phyloP scores from a whole-genome alignment of 2,329 filamentous ascomycete species.

The Coniochaeta pulveracea region DNA sequence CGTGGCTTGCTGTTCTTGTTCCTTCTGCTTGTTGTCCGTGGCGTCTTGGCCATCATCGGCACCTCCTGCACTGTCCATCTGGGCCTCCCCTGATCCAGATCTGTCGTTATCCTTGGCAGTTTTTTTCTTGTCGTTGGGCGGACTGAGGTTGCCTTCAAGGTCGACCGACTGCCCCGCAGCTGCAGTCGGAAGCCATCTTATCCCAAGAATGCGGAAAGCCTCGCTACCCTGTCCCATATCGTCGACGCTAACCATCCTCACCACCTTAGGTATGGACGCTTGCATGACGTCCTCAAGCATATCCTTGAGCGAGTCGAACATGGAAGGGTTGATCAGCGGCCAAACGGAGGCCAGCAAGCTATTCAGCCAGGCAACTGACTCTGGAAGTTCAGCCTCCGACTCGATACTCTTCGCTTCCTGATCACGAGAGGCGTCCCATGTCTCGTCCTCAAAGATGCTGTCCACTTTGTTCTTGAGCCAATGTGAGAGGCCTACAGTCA shows the following conservation, averaged over 20 bases:
- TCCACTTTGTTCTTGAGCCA: constrained; percentile 53
- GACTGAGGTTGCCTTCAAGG: constrained; percentile 44
- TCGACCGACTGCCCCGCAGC: constrained; percentile 53
- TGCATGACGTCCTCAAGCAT: constrained; percentile 74
- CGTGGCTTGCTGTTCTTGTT: constrained; percentile 22
- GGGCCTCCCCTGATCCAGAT: constrained; percentile 26
- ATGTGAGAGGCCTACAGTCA: constrained; percentile 35
- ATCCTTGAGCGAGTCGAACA: constrained; percentile 58
- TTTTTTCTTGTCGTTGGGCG: too few relatives aligned
- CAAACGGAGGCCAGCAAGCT: constrained; percentile 56
- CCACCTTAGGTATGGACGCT: constrained; percentile 55
- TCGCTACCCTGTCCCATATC: constrained; percentile 69
- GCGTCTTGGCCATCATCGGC: constrained; percentile 19
- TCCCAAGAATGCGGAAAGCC: constrained; percentile 55
- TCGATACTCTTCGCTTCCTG: constrained; percentile 33
- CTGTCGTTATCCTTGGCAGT: constrained; percentile 33
- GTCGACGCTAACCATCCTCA: constrained; percentile 66
- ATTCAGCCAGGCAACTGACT: constrained; percentile 63
- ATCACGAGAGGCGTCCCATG: constrained; percentile 54
- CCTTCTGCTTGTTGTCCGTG: constrained; percentile 20
- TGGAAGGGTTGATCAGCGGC: constrained; percentile 65
- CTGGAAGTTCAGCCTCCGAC: constrained; percentile 39
- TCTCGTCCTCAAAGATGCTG: constrained; percentile 54
- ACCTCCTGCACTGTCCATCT: constrained; percentile 13
- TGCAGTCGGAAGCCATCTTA: constrained; percentile 62